A percentile compares a stretch with the other conserved stretches of the same genome.
Evolutionary conservation across 352 stramenopile species (phyloP).

Genomic region (Globisporangium cylindrosporum): DNA sequence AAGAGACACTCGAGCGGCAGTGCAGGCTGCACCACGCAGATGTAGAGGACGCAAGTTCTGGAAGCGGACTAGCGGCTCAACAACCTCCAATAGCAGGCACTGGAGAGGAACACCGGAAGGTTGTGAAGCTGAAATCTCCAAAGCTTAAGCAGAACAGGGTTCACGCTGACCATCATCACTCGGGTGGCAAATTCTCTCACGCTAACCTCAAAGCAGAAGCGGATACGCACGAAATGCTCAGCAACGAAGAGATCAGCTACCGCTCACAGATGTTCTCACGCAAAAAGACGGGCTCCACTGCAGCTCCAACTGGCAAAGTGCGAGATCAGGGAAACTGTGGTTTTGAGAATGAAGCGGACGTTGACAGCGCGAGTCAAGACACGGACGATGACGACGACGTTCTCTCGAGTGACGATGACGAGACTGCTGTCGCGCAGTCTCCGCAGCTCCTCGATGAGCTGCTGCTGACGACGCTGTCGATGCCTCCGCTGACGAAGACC

Average conservation of each 20-base stretch:
- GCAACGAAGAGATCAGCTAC: slow-evolving; percentile 62
- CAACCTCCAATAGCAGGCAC: background rate
- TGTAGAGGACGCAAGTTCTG: slow-evolving; percentile 10
- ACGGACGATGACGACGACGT: slow-evolving; percentile 14
- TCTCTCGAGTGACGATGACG: slow-evolving; percentile 57
- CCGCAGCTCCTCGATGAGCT: slow-evolving; percentile 69
- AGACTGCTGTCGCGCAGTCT: slow-evolving; percentile 61
- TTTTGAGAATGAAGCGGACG: slow-evolving; percentile 2
- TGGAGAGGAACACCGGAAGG: background rate
- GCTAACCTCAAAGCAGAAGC: background rate
- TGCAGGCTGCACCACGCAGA: slow-evolving; percentile 2
- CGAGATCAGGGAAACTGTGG: slow-evolving; percentile 17
- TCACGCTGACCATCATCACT: slow-evolving; percentile 18
- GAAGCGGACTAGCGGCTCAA: background rate
- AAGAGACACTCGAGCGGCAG: slow-evolving; percentile 28
- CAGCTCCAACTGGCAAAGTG: slow-evolving; percentile 16
- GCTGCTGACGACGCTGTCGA: slow-evolving; percentile 69
- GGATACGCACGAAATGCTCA: slow-evolving; percentile 36
- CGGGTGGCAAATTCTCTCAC: background rate
- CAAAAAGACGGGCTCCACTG: slow-evolving; percentile 44
- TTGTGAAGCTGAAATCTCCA: slow-evolving; percentile 7
- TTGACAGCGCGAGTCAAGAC: background rate
- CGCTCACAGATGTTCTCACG: slow-evolving; percentile 59
- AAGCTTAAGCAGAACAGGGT: slow-evolving; percentile 33
- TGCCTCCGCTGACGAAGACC: slow-evolving; percentile 48